Percentiles rank a stretch among this genome's conserved stretches.
Conservation (phyloP, 371 early-diverging fungal species). For the Mortierella sp. region DNA sequence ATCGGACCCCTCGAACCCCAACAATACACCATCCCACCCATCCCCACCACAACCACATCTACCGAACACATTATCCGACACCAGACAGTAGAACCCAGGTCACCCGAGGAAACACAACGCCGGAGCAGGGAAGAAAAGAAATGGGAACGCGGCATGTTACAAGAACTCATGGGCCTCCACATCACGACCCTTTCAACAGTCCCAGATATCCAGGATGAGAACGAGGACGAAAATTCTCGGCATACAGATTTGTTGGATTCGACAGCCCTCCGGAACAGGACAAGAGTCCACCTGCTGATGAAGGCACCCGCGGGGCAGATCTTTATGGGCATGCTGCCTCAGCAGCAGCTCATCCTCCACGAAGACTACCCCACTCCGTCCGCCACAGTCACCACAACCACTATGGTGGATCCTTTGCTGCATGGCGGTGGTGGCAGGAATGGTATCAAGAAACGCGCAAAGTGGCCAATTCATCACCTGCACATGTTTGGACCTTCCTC, state of each 20-base stretch:
- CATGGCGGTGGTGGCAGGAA: neutral
- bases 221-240: neutral
- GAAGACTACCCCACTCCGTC: slow-evolving; percentile 26
- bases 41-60: neutral
- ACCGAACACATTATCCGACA: neutral
- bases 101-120: neutral
- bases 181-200: neutral
- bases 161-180: slow-evolving; percentile 38
- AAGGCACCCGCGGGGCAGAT: slow-evolving; percentile 23
- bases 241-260: neutral
- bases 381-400: neutral
- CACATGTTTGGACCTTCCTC: slow-evolving; percentile 24
- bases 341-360: slow-evolving; percentile 26
- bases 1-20: slow-evolving; percentile 44
- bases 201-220: neutral
- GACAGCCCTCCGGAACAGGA: slow-evolving; percentile 5
- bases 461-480: slow-evolving; percentile 45
- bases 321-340: slow-evolving; percentile 37
- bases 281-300: slow-evolving; percentile 32
- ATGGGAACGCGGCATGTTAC: slow-evolving; percentile 38
- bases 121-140: slow-evolving; percentile 15
- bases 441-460: slow-evolving; percentile 9
- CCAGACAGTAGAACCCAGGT: neutral
- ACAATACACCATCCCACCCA: neutral
- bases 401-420: neutral